These are phyloP conservation scores for Epichloe aotearoae DNA, from an alignment of 2,329 filamentous ascomycete species.

Conservation along the genomic window DNA sequence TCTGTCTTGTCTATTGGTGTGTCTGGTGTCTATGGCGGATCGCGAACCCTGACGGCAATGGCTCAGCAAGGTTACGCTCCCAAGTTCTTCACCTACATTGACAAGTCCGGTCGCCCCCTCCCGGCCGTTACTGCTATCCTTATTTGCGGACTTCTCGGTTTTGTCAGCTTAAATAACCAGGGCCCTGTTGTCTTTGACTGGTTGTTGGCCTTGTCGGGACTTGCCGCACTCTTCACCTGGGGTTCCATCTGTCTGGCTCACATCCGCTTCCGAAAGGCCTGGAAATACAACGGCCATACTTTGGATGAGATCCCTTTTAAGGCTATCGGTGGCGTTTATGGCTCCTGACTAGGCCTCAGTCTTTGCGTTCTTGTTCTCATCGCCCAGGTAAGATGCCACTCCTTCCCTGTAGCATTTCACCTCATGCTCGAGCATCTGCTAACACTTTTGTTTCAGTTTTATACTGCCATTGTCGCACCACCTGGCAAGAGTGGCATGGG, in stretches of 20 bases:
- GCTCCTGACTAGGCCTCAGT: conserved; percentile 48
- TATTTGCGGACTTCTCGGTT: conserved; percentile 35
- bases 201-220: conserved; percentile 48
- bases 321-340: conserved; percentile 45
- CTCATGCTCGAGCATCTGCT: not conserved
- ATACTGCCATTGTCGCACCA: conserved; percentile 30
- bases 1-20: conserved; percentile 47
- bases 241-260: conserved; percentile 49
- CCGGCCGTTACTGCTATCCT: conserved; percentile 34
- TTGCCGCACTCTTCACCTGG: conserved; percentile 51
- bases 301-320: conserved; percentile 55
- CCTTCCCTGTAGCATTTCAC: not conserved
- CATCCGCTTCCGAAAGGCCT: conserved; percentile 50
- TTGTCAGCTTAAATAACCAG: conserved; percentile 26
- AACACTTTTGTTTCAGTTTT: conserved; percentile 25
- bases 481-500: conserved; percentile 19
- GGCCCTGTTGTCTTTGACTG: conserved; percentile 44
- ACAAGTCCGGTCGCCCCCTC: conserved; percentile 43
- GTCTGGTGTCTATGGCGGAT: conserved; percentile 45
- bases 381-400: conserved; percentile 30
- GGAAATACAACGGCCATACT: conserved; percentile 43
- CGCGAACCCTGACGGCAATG: conserved; percentile 44
- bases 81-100: conserved; percentile 42
- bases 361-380: conserved; percentile 43
- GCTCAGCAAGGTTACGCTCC: conserved; percentile 47